Base-by-base conservation (phyloP, 2,329 filamentous ascomycete species). In the Neofusicoccum umdonicola region DNA sequence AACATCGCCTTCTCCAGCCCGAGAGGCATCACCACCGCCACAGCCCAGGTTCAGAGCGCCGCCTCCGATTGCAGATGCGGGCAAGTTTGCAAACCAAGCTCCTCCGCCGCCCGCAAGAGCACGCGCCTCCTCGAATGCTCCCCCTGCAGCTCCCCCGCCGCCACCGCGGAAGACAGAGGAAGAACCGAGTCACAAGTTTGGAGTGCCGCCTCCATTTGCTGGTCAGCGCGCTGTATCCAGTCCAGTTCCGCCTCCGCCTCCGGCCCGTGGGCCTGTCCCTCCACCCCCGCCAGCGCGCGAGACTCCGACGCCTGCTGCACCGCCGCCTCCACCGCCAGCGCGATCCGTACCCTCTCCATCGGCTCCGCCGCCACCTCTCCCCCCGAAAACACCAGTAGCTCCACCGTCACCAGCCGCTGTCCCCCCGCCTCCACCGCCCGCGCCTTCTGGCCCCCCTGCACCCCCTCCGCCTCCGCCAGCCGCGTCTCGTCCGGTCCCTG, bases 51-150 rank as follows among this genome's bases (percentile, higher is more conserved):
- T 96, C 80, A 85, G 88, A 68, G 94, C 92, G 8, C 95, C 95
- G 51, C 95, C 95, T 39, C 91, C 94, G 2, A 79, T 98, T 66
- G 87, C 92, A 63, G 93, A 97, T 76, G 95, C 95, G 65, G 95
- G 95, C 42, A 96, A 92, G 77, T 95, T 87, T 73, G 77, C 81
- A 35, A 80, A 82, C 64, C 77, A 76, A 27, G 82, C 81, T 19
- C 74, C 81, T 12, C 72, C 77, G 37, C 78, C 78, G 63, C 74
- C 84, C 76, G 70, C 81, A 72, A 77, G 83, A 72, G 75, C 79
- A 65, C 75, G 83, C 69, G 84, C 84, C 67, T 74, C 78, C 15
- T 85, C 83, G 9, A 78, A 78, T 41, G 74, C 80, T 70, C 63
- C 83, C 69, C 71, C 81, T 9, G 81, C 81, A 56, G 82, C 87